phyloP scores from a whole-genome alignment of 164 flowering plant genomes.

The Magnolia sinica region DNA sequence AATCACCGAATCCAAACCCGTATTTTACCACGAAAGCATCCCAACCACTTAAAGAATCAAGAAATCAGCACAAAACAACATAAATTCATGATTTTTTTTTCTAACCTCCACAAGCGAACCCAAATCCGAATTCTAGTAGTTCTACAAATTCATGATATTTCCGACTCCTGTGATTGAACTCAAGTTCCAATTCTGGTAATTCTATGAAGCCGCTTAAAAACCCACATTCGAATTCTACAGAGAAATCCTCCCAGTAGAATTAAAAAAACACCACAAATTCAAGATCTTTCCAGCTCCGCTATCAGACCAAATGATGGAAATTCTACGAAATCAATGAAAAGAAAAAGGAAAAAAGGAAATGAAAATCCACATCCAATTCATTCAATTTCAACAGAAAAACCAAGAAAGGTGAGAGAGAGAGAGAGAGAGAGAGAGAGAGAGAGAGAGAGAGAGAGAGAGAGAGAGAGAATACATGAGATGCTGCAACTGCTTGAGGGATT shows the following conservation, averaged over 20 bases:
- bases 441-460: constrained; percentile 12
- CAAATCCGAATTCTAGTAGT: too few relatives aligned
- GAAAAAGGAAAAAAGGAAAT: background rate
- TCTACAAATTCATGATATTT: too few relatives aligned
- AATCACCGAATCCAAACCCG: too few relatives aligned
- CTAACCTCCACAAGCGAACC: too few relatives aligned
- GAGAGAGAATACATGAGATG: constrained; percentile 50
- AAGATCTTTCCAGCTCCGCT: background rate
- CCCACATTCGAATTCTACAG: background rate
- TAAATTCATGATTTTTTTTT: too few relatives aligned
- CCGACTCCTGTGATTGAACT: too few relatives aligned
- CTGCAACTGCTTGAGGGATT: constrained; percentile 59
- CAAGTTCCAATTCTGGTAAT: too few relatives aligned
- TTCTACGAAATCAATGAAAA: background rate
- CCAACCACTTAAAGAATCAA: too few relatives aligned
- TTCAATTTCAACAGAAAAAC: background rate
- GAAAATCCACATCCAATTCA: background rate
- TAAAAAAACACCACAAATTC: background rate
- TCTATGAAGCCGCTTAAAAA: too few relatives aligned
- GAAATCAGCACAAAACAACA: too few relatives aligned
- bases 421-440: background rate
- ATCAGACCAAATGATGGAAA: background rate
- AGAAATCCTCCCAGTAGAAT: background rate
- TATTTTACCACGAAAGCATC: too few relatives aligned
- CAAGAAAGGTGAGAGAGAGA: background rate